Conservation (phyloP, 1,284 basidiomycete genomes). For the Ganoderma sinense region DNA sequence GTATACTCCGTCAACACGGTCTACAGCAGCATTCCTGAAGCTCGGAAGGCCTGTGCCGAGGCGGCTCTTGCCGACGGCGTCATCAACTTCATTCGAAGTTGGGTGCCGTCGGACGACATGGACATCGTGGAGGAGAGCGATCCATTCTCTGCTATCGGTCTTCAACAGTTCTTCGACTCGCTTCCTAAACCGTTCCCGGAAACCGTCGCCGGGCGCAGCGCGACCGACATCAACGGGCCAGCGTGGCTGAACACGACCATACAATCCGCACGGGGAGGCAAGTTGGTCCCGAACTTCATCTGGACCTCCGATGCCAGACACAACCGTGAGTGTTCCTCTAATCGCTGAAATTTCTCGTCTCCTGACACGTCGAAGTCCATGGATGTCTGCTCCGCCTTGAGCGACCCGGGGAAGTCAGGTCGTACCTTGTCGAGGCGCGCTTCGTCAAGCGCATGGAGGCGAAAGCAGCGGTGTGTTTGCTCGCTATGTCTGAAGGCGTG, state of each 20-base stretch:
- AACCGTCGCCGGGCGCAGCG: constrained; percentile 49
- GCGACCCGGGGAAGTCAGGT: constrained; percentile 55
- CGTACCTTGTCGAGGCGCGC: constrained; percentile 64
- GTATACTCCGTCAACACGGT: constrained; percentile 57
- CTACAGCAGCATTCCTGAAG: constrained; percentile 49
- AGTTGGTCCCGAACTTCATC: constrained; percentile 51
- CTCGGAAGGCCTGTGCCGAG: constrained; percentile 59
- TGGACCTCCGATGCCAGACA: constrained; percentile 50
- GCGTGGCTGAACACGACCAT: constrained; percentile 60
- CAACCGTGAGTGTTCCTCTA: constrained; percentile 47
- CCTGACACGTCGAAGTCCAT: constrained; percentile 50
- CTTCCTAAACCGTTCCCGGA: constrained; percentile 68
- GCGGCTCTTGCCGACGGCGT: constrained; percentile 57
- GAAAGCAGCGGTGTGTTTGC: constrained; percentile 66
- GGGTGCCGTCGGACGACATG: constrained; percentile 54
- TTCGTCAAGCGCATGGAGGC: constrained; percentile 68
- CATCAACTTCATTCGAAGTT: constrained; percentile 60
- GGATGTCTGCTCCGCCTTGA: constrained; percentile 67
- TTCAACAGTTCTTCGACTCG: constrained; percentile 64
- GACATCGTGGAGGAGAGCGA: constrained; percentile 18
- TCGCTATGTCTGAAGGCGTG: constrained; percentile 66
- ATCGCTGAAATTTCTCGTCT: constrained; percentile 6
- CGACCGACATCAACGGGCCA: constrained; percentile 57
- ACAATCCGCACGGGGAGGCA: constrained; percentile 58
- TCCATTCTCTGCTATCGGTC: constrained; percentile 36